phyloP scores from a whole-genome alignment of 2,329 filamentous ascomycete species.

The Rutstroemia sp. region DNA sequence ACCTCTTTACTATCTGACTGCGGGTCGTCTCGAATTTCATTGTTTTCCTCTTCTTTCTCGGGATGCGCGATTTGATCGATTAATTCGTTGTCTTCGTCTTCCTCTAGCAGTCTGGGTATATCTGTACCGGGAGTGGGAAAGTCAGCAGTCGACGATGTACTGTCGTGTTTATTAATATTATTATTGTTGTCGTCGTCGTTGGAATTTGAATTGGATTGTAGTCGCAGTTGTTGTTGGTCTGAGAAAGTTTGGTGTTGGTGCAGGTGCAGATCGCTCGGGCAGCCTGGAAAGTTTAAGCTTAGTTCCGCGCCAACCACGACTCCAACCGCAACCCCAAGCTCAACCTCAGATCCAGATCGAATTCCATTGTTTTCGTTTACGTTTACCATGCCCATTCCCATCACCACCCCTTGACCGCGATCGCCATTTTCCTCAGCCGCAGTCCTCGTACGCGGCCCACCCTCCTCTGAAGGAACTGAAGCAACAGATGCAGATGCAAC shows the following conservation, averaged over 20 bases:
- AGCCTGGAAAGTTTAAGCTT: constrained; percentile 8
- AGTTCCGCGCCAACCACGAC: neutral
- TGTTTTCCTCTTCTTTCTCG: neutral
- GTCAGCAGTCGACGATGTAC: constrained; percentile 19
- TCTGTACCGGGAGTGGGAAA: constrained; percentile 28
- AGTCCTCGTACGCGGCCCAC: too few species aligned
- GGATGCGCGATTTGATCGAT: neutral
- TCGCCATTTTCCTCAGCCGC: neutral
- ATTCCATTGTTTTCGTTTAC: neutral
- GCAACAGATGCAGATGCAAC: neutral
- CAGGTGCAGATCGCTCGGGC: constrained; percentile 13
- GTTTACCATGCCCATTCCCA: neutral
- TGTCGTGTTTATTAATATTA: constrained; percentile 20
- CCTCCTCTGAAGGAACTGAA: neutral
- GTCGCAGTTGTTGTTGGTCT: constrained; percentile 3
- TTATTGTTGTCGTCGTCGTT: neutral
- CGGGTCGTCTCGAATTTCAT: constrained; percentile 1
- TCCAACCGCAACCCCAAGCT: neutral
- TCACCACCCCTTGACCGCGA: neutral
- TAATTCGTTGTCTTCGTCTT: constrained; percentile 8
- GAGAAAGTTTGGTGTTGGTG: constrained; percentile 9
- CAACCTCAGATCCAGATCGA: neutral
- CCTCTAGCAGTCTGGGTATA: constrained; percentile 20
- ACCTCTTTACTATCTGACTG: constrained; percentile 1
- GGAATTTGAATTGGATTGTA: neutral